These are phyloP conservation scores for Yarrowia deformans DNA, from an alignment of 805 yeast genomes.

Conservation along the genomic window DNA sequence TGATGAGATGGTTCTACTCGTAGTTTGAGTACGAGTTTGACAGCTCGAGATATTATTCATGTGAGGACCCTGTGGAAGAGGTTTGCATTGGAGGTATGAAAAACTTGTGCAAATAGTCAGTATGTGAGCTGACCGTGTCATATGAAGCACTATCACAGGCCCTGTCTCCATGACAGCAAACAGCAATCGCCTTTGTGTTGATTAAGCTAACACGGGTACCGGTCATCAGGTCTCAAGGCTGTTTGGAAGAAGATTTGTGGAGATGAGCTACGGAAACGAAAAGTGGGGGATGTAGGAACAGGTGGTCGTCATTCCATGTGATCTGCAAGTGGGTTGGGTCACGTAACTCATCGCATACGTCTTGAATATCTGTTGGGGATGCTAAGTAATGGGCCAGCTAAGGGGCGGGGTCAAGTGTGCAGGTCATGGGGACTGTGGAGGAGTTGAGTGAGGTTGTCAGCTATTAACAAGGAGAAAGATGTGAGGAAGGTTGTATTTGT, in stretches of 20 bases:
- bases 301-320: slow-evolving; percentile 5
- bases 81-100: neutral
- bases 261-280: slow-evolving; percentile 17
- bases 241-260: neutral
- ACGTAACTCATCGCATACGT: neutral
- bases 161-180: neutral
- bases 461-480: neutral
- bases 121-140: too few relatives aligned
- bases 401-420: neutral
- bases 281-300: neutral
- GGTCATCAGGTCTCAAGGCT: slow-evolving; percentile 23
- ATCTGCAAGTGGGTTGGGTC: neutral
- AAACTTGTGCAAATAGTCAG: too few relatives aligned
- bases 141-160: neutral
- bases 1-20: slow-evolving; percentile 9
- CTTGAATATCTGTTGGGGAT: neutral
- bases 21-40: too few relatives aligned
- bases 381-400: neutral
- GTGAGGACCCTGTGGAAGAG: neutral
- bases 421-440: neutral
- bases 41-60: neutral
- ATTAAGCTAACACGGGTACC: neutral
- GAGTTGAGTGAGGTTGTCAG: neutral
- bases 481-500: too few relatives aligned
- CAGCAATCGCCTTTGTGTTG: neutral